Percentiles rank a stretch among this genome's conserved stretches.
Conservation (phyloP, 108 stramenopile species). For the Nannochloropsis salina region DNA sequence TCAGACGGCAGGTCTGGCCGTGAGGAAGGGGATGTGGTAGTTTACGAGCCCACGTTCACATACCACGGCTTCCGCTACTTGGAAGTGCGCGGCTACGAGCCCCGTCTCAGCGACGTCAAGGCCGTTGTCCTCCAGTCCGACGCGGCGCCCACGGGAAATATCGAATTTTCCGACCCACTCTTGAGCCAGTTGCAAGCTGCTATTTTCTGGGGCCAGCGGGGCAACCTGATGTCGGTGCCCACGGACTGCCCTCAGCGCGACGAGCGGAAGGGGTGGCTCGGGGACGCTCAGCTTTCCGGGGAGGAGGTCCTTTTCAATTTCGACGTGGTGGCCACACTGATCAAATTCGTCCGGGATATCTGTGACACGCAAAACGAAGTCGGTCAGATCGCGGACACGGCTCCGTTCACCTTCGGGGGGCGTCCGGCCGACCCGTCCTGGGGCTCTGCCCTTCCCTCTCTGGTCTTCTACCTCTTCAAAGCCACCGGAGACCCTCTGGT, state of each 20-base stretch:
- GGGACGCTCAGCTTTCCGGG: conserved; percentile 43
- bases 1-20: conserved; percentile 8
- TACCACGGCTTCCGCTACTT: conserved; percentile 50
- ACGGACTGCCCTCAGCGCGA: conserved; percentile 47
- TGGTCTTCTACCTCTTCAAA: neutral
- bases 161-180: conserved; percentile 35
- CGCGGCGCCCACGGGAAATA: conserved; percentile 24
- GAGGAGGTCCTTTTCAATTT: conserved; percentile 41
- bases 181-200: conserved; percentile 44
- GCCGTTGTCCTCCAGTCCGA: conserved; percentile 44
- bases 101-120: conserved; percentile 31
- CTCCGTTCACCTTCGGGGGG: conserved; percentile 3
- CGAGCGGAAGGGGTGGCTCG: conserved; percentile 46
- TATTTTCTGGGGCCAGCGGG: conserved; percentile 39
- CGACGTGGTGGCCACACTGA: conserved; percentile 43
- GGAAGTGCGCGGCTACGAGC: conserved; percentile 33
- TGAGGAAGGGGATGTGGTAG: neutral
- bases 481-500: neutral
- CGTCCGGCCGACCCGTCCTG: neutral
- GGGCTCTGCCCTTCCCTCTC: neutral
- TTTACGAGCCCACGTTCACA: conserved; percentile 37
- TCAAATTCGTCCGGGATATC: conserved; percentile 38
- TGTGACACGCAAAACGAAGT: conserved; percentile 35
- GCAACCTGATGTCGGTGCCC: conserved; percentile 44
- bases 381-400: conserved; percentile 20